These are phyloP conservation scores for Apiospora sp. DNA, from an alignment of 2,329 filamentous ascomycete species.

Conservation along the genomic window DNA sequence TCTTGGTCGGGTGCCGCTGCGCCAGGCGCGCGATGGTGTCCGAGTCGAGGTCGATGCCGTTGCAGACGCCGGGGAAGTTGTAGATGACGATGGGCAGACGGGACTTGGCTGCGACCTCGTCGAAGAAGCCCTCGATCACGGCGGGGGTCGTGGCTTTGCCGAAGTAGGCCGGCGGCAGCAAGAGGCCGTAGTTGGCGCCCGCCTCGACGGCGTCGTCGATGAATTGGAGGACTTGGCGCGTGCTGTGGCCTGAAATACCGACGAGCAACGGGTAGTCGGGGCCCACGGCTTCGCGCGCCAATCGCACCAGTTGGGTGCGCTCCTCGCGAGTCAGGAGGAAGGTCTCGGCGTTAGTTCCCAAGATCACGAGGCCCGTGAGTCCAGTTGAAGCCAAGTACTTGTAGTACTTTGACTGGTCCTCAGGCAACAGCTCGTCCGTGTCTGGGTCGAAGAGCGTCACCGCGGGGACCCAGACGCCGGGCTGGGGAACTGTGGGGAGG, in stretches of 20 bases:
- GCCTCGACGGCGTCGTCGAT: constrained; percentile 65
- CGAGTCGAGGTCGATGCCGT: constrained; percentile 73
- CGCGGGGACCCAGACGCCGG: constrained; percentile 57
- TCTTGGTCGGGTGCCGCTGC: constrained; percentile 54
- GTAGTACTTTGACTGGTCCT: constrained; percentile 57
- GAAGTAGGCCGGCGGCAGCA: constrained; percentile 71
- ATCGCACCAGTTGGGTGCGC: constrained; percentile 61
- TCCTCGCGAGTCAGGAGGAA: constrained; percentile 65
- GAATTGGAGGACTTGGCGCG: constrained; percentile 67
- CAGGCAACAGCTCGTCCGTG: constrained; percentile 55
- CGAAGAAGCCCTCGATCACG: constrained; percentile 67
- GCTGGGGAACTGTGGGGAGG: constrained; percentile 41
- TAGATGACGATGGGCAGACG: constrained; percentile 69
- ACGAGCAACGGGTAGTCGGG: constrained; percentile 66
- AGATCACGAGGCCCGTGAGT: constrained; percentile 43
- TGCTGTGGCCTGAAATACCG: constrained; percentile 70
- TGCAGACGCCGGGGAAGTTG: constrained; percentile 74
- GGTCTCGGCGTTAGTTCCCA: constrained; percentile 46
- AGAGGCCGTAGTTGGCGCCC: constrained; percentile 67
- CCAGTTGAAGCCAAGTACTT: constrained; percentile 52
- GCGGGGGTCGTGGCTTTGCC: constrained; percentile 65
- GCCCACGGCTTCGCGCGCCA: constrained; percentile 62
- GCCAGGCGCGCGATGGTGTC: constrained; percentile 65
- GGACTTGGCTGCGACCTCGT: constrained; percentile 59
- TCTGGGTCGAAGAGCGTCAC: constrained; percentile 60